These are phyloP conservation scores for Ramaria sp. DNA, from an alignment of 768 basidiomycete species.

Conservation along the genomic window DNA sequence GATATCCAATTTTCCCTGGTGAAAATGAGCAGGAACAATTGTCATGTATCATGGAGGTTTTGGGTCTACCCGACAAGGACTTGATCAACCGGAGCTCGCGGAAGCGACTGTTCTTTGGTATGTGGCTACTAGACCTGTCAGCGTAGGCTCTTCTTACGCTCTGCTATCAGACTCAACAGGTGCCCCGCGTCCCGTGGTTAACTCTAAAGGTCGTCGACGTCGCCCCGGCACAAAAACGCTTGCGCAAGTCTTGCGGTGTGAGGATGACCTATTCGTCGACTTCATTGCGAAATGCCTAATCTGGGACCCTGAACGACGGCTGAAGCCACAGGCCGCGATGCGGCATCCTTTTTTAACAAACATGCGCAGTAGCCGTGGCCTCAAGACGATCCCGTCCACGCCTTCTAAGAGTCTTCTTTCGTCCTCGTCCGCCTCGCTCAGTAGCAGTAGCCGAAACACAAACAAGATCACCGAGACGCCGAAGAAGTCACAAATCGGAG, in stretches of 20 bases:
- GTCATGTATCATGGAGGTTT: slow-evolving; percentile 98
- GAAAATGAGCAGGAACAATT: slow-evolving; percentile 98
- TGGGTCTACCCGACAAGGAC: slow-evolving; percentile 91
- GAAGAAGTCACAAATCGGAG: slow-evolving; percentile 84
- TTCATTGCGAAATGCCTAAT: slow-evolving; percentile 95
- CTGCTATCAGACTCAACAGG: slow-evolving; percentile 70
- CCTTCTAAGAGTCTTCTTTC: slow-evolving; percentile 47
- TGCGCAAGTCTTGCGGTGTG: slow-evolving; percentile 78
- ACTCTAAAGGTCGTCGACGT: slow-evolving; percentile 90
- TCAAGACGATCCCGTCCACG: slow-evolving; percentile 28
- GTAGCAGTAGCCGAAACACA: slow-evolving; percentile 34
- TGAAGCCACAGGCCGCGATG: slow-evolving; percentile 89
- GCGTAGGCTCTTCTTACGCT: neutral
- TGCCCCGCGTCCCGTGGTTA: slow-evolving; percentile 86
- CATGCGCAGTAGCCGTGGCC: slow-evolving; percentile 39
- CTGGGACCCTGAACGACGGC: slow-evolving; percentile 94
- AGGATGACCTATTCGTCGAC: slow-evolving; percentile 93
- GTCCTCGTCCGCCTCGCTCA: slow-evolving; percentile 23
- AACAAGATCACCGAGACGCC: slow-evolving; percentile 63
- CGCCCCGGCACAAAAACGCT: slow-evolving; percentile 88
- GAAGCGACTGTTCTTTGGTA: slow-evolving; percentile 94
- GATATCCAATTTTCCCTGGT: slow-evolving; percentile 97
- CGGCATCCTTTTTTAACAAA: slow-evolving; percentile 82
- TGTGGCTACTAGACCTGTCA: slow-evolving; percentile 15
- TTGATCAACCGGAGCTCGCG: slow-evolving; percentile 90